Evolutionary conservation across 1,284 basidiomycete species (phyloP).

Genomic region (Somion occarium): DNA sequence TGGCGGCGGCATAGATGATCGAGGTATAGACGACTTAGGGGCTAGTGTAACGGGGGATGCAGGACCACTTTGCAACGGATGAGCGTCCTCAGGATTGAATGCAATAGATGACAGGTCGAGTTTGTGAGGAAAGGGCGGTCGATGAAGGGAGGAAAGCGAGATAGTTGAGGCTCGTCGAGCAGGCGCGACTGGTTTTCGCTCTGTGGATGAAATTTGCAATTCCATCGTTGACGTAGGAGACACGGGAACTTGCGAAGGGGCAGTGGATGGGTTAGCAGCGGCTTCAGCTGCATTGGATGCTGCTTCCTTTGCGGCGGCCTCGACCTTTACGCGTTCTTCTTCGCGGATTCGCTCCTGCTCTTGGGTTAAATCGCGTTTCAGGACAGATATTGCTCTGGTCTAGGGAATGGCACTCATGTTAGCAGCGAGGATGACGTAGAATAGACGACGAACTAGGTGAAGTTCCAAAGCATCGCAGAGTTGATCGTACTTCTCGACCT

Average conservation of each 20-base stretch:
- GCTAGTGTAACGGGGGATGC: conserved; percentile 75
- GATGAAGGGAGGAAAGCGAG: conserved; percentile 70
- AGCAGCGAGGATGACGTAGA: background rate
- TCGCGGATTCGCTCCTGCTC: conserved; percentile 54
- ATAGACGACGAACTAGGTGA: conserved; percentile 41
- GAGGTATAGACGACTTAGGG: conserved; percentile 58
- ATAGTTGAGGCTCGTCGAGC: conserved; percentile 66
- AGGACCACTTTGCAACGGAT: conserved; percentile 51
- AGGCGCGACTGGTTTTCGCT: conserved; percentile 8
- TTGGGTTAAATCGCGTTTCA: conserved; percentile 60
- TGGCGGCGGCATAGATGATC: conserved; percentile 41
- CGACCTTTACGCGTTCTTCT: conserved; percentile 48
- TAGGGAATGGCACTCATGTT: conserved; percentile 23
- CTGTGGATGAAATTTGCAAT: conserved; percentile 8
- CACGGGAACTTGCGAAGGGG: conserved; percentile 27
- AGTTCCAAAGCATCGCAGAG: conserved; percentile 71
- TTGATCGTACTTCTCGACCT: conserved; percentile 73
- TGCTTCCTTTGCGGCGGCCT: conserved; percentile 25
- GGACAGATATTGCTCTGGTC: conserved; percentile 64
- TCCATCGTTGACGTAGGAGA: conserved; percentile 13
- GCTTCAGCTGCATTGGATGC: conserved; percentile 20
- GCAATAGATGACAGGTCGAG: conserved; percentile 68
- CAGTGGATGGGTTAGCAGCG: conserved; percentile 10
- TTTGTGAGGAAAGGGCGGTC: conserved; percentile 63
- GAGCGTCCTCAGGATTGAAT: conserved; percentile 54